These are phyloP conservation scores for Drechmeria coniospora DNA, from an alignment of 2,329 filamentous ascomycete species.

Conservation along the genomic window DNA sequence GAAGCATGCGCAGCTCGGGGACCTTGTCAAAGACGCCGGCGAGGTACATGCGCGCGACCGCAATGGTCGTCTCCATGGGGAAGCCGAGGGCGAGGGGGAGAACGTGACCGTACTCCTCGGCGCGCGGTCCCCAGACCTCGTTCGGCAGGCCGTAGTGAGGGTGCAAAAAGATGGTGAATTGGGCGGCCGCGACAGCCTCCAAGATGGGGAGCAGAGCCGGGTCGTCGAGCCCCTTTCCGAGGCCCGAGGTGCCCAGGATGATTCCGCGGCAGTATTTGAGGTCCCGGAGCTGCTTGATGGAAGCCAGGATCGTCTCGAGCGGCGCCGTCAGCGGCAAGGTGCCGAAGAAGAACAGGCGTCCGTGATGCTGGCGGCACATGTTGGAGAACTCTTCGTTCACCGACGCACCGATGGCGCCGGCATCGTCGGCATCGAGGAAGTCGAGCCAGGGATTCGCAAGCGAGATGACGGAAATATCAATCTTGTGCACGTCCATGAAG, in stretches of 20 bases:
- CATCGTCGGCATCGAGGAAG: conserved; percentile 50
- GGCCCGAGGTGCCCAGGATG: conserved; percentile 71
- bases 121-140: conserved; percentile 62
- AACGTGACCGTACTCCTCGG: conserved; percentile 68
- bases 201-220: conserved; percentile 56
- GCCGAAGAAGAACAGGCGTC: conserved; percentile 68
- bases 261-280: conserved; percentile 66
- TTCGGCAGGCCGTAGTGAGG: conserved; percentile 81
- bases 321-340: conserved; percentile 63
- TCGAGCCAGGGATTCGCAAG: conserved; percentile 92
- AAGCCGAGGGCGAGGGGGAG: conserved; percentile 76
- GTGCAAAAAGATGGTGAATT: conserved; percentile 65
- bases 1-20: conserved; percentile 51
- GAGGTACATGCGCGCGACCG: conserved; percentile 76
- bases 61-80: conserved; percentile 85
- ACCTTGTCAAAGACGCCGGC: conserved; percentile 71
- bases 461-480: conserved; percentile 71
- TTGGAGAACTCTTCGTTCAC: conserved; percentile 67
- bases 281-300: conserved; percentile 45
- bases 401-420: conserved; percentile 42
- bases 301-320: conserved; percentile 41
- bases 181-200: conserved; percentile 46
- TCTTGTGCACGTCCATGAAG: conserved; percentile 77
- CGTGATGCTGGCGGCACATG: conserved; percentile 51
- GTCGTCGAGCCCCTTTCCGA: conserved; percentile 73